phyloP scores from a whole-genome alignment of 148 eudicot genomes.

The Camellia japonica region DNA sequence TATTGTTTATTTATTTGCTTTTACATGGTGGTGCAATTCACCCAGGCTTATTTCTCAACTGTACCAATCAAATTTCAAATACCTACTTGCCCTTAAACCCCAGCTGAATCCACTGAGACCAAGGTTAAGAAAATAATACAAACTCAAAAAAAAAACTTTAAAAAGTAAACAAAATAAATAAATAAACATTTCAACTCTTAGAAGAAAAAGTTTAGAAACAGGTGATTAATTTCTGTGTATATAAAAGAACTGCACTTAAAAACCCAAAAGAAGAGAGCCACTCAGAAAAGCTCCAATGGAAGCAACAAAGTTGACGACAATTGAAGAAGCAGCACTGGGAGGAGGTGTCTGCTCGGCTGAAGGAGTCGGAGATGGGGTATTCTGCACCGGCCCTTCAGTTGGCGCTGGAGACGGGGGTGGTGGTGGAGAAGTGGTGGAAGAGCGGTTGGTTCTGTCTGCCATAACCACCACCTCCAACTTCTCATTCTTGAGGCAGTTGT shows the following conservation, averaged over 20 bases:
- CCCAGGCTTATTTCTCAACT: not conserved
- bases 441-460: constrained; percentile 50
- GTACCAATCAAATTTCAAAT: not conserved
- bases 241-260: constrained; percentile 19
- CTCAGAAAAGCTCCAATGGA: constrained; percentile 45
- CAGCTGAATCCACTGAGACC: not conserved
- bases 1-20: not conserved
- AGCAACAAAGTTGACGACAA: constrained; percentile 27
- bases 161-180: not conserved
- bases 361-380: constrained; percentile 23
- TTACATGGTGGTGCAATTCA: not conserved
- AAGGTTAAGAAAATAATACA: not conserved
- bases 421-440: constrained; percentile 18
- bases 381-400: constrained; percentile 11
- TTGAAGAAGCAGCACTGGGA: constrained; percentile 29
- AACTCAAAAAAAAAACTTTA: too few relatives aligned
- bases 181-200: not conserved
- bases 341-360: constrained; percentile 1
- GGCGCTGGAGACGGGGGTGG: constrained; percentile 22
- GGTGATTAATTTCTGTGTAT: too few relatives aligned
- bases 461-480: constrained; percentile 62
- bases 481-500: constrained; percentile 66
- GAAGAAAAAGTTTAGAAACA: not conserved
- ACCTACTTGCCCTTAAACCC: not conserved
- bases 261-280: constrained; percentile 36